phyloP scores from a whole-genome alignment of 2,329 filamentous ascomycete species.

The Exophiala spinifera region DNA sequence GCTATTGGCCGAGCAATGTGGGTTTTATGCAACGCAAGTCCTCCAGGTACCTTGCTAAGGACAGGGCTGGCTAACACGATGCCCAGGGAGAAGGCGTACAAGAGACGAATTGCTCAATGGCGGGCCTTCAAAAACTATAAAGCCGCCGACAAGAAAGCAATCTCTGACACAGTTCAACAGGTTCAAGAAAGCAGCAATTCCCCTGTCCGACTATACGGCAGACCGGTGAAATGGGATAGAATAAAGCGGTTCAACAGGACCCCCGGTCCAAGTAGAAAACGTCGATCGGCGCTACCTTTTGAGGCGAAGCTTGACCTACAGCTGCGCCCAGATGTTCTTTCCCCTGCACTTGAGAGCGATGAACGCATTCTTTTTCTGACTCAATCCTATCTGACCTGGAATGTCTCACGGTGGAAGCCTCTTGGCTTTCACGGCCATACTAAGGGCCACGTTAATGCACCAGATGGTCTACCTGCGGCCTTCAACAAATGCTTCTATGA shows the following conservation, averaged over 20 bases:
- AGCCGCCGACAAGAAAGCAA: slow-evolving; percentile 3
- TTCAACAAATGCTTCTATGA: slow-evolving; percentile 16
- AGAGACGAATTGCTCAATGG: slow-evolving; percentile 9
- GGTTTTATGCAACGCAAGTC: slow-evolving; percentile 10
- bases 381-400: slow-evolving; percentile 12
- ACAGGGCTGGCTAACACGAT: neutral
- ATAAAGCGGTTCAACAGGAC: slow-evolving; percentile 9
- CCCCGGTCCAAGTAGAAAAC: neutral
- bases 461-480: neutral
- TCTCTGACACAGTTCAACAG: neutral
- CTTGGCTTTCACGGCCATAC: slow-evolving; percentile 2
- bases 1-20: slow-evolving; percentile 6
- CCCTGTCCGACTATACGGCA: slow-evolving; percentile 1
- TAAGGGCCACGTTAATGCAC: neutral
- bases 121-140: slow-evolving; percentile 12
- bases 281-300: slow-evolving; percentile 1
- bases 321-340: neutral
- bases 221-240: slow-evolving; percentile 8
- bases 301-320: slow-evolving; percentile 8
- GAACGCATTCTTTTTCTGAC: slow-evolving; percentile 8
- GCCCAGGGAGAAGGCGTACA: slow-evolving; percentile 12
- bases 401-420: slow-evolving; percentile 4
- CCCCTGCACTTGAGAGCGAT: neutral
- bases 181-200: neutral
- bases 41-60: neutral